phyloP scores from a whole-genome alignment of 1,139 yeast species.

The Hansenula lynferdii region DNA sequence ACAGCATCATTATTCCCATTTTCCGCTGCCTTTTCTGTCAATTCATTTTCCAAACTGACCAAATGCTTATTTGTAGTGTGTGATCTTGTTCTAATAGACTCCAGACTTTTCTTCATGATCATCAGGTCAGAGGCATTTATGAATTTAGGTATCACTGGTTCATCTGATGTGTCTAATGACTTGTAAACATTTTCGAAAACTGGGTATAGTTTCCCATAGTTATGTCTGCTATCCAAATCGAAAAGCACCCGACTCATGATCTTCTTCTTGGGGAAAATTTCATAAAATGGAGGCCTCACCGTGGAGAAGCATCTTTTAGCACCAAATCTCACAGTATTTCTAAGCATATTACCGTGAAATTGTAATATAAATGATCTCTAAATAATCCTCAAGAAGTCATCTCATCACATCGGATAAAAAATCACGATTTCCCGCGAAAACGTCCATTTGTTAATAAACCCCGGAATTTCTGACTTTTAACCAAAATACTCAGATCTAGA shows the following conservation, averaged over 20 bases:
- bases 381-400: no score
- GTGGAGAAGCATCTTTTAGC: slow-evolving; percentile 11
- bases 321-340: no score
- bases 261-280: slow-evolving; percentile 55
- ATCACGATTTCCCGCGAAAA: no score
- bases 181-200: slow-evolving; percentile 47
- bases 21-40: slow-evolving; percentile 81
- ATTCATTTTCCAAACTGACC: slow-evolving; percentile 58
- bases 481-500: no score
- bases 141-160: slow-evolving; percentile 36
- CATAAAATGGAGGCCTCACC: slow-evolving; percentile 38
- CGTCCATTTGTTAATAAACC: no score
- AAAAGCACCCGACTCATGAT: slow-evolving; percentile 55
- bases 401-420: no score
- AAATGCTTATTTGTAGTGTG: slow-evolving; percentile 52
- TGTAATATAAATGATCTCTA: no score
- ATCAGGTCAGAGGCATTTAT: slow-evolving; percentile 56
- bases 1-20: slow-evolving; percentile 80
- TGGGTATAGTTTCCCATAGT: slow-evolving; percentile 49
- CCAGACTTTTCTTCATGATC: slow-evolving; percentile 62
- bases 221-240: slow-evolving; percentile 56
- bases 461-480: no score
- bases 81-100: slow-evolving; percentile 55
- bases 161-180: slow-evolving; percentile 32
- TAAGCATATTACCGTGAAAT: no score